A percentile compares a stretch with the other conserved stretches of the same genome.
phyloP scores from a whole-genome alignment of 108 stramenopile species.

The Cyclotella baltica region DNA sequence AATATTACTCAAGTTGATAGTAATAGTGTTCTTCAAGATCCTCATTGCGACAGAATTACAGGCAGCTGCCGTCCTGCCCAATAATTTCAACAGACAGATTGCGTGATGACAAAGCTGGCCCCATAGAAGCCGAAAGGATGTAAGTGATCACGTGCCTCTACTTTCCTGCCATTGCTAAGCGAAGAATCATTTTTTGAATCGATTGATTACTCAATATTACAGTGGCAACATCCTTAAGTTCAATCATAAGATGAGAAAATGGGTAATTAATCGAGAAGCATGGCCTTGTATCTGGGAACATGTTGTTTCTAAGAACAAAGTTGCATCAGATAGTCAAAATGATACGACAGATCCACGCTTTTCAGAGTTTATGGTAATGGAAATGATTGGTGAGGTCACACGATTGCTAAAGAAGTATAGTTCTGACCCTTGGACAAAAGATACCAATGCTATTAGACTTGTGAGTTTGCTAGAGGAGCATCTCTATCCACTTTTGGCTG shows the following conservation, averaged over 20 bases:
- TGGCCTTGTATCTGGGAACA: background rate
- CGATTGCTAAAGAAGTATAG: slow-evolving; percentile 15
- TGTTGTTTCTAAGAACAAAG: background rate
- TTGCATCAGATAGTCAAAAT: background rate
- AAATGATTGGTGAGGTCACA: slow-evolving; percentile 8
- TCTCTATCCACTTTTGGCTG: background rate
- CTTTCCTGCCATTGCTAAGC: no score
- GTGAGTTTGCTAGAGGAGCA: slow-evolving; percentile 9
- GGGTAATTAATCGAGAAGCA: background rate
- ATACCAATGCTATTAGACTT: slow-evolving; percentile 6
- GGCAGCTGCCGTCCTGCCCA: background rate
- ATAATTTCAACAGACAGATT: background rate
- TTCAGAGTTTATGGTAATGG: background rate
- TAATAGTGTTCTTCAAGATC: background rate
- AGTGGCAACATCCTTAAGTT: background rate
- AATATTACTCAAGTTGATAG: background rate
- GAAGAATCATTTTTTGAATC: no score
- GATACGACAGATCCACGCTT: background rate
- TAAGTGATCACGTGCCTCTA: no score
- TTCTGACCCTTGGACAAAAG: background rate
- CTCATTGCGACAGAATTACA: background rate
- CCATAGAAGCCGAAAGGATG: background rate
- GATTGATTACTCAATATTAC: no score
- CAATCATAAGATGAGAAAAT: background rate
- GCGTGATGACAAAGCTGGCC: background rate